Evolutionary conservation across 2,329 filamentous ascomycete species (phyloP).

Genomic region (Colletotrichum australisinense): DNA sequence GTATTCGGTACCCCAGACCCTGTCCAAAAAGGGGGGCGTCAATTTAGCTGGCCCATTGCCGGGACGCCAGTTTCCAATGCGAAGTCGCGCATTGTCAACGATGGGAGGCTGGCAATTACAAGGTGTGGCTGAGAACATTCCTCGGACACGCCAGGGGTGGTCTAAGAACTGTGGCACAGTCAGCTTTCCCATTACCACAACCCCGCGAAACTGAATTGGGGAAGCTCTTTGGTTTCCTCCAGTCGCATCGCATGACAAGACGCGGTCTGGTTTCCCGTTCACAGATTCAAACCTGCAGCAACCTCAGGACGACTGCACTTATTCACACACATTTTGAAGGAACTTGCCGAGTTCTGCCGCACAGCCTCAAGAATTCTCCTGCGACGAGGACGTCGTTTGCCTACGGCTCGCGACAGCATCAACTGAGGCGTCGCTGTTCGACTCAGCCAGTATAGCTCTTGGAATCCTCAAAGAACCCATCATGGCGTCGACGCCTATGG

Average conservation of each 20-base stretch:
- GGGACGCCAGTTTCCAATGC: conserved; percentile 16
- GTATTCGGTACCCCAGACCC: conserved; percentile 22
- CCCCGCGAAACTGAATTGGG: background rate
- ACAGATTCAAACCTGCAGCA: background rate
- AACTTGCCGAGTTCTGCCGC: background rate
- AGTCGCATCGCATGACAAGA: background rate
- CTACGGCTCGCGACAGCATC: background rate
- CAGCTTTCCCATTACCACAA: background rate
- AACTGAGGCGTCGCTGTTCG: background rate
- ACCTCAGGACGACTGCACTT: background rate
- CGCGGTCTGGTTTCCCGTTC: background rate
- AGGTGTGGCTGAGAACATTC: background rate
- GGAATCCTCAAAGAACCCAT: background rate
- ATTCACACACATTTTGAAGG: background rate
- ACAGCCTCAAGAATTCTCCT: background rate
- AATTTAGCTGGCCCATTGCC: conserved; percentile 16
- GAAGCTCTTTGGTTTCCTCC: background rate
- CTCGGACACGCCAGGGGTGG: too few relatives aligned
- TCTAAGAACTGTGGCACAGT: background rate
- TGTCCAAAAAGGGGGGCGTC: conserved; percentile 6
- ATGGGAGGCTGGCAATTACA: background rate
- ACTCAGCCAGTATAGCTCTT: background rate
- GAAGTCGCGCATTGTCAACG: background rate
- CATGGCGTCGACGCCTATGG: conserved; percentile 69
- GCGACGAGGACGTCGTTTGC: background rate